Conservation (phyloP, 139 green algal genomes). For the Tetraselmis chui region DNA sequence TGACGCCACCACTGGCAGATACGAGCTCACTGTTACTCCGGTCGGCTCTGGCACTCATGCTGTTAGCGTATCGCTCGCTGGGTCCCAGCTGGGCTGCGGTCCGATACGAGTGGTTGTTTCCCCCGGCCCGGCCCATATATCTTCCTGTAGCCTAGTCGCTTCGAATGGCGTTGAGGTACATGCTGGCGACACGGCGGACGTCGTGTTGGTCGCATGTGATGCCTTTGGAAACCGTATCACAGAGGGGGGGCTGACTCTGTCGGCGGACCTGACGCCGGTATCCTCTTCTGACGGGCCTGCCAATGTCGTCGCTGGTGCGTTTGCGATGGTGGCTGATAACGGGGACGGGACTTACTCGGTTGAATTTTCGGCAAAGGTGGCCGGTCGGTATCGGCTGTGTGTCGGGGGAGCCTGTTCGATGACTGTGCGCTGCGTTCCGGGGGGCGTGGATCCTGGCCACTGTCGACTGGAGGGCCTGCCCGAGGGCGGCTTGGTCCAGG, state of each 20-base stretch:
- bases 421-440: background rate
- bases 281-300: background rate
- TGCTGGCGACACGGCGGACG: background rate
- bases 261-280: background rate
- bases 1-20: background rate
- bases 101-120: background rate
- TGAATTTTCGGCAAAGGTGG: slow-evolving; percentile 2
- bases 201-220: background rate
- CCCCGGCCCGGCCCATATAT: background rate
- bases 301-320: background rate
- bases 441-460: background rate
- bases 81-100: background rate
- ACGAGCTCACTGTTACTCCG: background rate
- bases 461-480: slow-evolving; percentile 4
- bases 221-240: slow-evolving; percentile 7
- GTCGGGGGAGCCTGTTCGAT: background rate
- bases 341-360: slow-evolving; percentile 14
- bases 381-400: slow-evolving; percentile 5
- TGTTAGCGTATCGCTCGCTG: background rate
- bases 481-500: background rate
- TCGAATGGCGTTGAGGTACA: no score
- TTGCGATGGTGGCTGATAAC: slow-evolving; percentile 1
- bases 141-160: background rate
- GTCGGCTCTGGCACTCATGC: background rate
- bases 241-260: background rate